Percentiles rank a stretch among this genome's conserved stretches.
Conservation (phyloP, 495 filamentous ascomycete species). For the Corynascus novoguineensis region DNA sequence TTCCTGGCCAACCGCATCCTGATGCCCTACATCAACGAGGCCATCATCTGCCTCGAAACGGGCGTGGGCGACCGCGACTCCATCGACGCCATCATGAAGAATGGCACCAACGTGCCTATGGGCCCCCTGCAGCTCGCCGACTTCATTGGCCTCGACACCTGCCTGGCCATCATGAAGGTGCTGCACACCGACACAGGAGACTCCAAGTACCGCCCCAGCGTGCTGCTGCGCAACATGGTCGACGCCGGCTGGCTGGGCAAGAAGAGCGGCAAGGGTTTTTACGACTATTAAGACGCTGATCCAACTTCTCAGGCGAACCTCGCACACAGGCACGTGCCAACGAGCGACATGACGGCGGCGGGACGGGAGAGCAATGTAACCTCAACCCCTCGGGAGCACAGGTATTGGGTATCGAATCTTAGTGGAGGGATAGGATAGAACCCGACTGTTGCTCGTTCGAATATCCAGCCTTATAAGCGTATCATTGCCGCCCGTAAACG, state of each 20-base stretch:
- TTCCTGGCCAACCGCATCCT: slow-evolving; percentile 96
- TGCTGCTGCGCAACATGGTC: slow-evolving; percentile 88
- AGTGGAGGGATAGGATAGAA: neutral
- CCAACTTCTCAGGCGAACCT: neutral
- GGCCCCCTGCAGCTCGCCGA: slow-evolving; percentile 89
- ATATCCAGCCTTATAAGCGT: neutral
- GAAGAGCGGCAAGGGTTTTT: slow-evolving; percentile 96
- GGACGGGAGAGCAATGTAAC: neutral
- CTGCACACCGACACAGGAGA: slow-evolving; percentile 88
- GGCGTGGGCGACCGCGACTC: slow-evolving; percentile 80
- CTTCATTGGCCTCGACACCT: slow-evolving; percentile 97
- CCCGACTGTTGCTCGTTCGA: neutral
- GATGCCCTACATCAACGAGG: slow-evolving; percentile 99
- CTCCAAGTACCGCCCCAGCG: slow-evolving; percentile 86
- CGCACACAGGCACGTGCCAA: neutral
- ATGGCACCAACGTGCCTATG: slow-evolving; percentile 98
- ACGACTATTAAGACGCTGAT: slow-evolving; percentile 60
- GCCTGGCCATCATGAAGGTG: slow-evolving; percentile 94
- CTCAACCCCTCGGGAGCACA: neutral
- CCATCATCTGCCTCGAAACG: slow-evolving; percentile 92
- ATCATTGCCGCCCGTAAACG: neutral
- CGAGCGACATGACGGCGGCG: neutral
- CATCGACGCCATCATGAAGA: slow-evolving; percentile 99
- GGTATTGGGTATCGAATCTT: neutral
- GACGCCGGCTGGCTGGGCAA: slow-evolving; percentile 97